Evolutionary conservation across 2,329 filamentous ascomycete species (phyloP).

Genomic region (Aspergillus sp.): DNA sequence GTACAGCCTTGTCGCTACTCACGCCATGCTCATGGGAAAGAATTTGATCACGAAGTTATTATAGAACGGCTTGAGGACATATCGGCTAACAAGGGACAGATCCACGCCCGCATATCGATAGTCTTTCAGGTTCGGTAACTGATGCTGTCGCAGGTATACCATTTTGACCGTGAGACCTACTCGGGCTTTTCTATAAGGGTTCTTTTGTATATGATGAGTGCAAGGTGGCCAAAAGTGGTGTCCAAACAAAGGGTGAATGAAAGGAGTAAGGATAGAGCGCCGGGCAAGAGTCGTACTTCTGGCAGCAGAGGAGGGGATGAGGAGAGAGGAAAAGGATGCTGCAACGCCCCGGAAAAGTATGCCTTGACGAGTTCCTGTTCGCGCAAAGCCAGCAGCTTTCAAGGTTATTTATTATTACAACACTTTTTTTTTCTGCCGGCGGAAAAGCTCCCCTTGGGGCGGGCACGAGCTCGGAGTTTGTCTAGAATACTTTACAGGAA

Average conservation of each 20-base stretch:
- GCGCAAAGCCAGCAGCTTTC: not conserved
- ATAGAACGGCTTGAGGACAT: conserved; percentile 97
- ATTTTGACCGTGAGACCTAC: conserved; percentile 54
- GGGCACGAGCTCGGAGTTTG: conserved; percentile 20
- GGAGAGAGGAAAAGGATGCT: not conserved
- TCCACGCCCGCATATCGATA: conserved; percentile 97
- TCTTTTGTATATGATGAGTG: conserved; percentile 2
- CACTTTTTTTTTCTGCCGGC: conserved; percentile 33
- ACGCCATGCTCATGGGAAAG: conserved; percentile 95
- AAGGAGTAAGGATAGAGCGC: not conserved
- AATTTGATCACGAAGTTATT: conserved; percentile 89
- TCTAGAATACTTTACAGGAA: conserved; percentile 4
- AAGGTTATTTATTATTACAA: conserved; percentile 15
- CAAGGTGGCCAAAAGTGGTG: not conserved
- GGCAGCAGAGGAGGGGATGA: not conserved
- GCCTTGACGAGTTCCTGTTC: conserved; percentile 3
- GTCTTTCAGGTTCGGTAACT: conserved; percentile 83
- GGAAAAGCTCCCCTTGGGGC: conserved; percentile 23
- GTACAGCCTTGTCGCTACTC: conserved; percentile 41
- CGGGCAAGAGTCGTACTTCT: not conserved
- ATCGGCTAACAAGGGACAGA: conserved; percentile 85
- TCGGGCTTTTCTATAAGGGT: not conserved
- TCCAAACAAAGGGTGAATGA: not conserved
- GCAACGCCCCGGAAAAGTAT: not conserved
- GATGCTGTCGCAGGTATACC: conserved; percentile 94